Evolutionary conservation across 768 basidiomycete genomes (phyloP), one percentile per base, ranked within the genome.

Genomic region (Tulasnella sp.): DNA sequence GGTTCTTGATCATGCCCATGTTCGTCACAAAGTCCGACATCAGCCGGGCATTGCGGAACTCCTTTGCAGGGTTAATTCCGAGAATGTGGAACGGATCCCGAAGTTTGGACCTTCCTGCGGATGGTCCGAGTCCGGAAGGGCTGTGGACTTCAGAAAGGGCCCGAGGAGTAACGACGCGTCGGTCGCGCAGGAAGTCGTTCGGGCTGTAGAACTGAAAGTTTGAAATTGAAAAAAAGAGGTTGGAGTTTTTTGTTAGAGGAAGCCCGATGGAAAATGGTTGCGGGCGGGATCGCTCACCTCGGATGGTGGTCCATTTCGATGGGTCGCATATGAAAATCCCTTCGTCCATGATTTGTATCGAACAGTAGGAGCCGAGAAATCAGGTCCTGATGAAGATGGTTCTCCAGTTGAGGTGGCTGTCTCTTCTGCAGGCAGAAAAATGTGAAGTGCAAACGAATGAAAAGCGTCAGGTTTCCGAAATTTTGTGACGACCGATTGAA

Each of bases 1-100:
- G 89, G n/a, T 87, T 86, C 81, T 88, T 88, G 81, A 97, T 94
- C 87, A 93, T 94, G 76, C 93, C 92, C 91, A 96, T 93, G 71
- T 91, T 89, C 0, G 92, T 88, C 79, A 94, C 85, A 84, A 88
- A 93, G 36, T 86, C 75, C 71, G 88, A 86, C 77, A 96, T 85
- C 44, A 95, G 84, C 48, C 83, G 80, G 31, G 90, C 86, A 85
- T 95, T 92, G 81, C 87, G 86, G 76, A 90, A 88, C 84, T 93
- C 90, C 81, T 90, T 86, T 24, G 95, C 85, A 0, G 96, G 96
- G 84, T 95, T 91, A 81, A 96, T 87, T 79, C 87, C 86, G 40
- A 93, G 87, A 82, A 92, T 90, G 85, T 91, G 86, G 85, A 97
- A 93, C 36, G 90, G 84, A 84, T 98, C 96, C 10, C 85, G 84